These are phyloP conservation scores for Physcomitrellopsis africana DNA, from an alignment of 225 moss, liverwort and hornwort genomes.

Conservation along the genomic window DNA sequence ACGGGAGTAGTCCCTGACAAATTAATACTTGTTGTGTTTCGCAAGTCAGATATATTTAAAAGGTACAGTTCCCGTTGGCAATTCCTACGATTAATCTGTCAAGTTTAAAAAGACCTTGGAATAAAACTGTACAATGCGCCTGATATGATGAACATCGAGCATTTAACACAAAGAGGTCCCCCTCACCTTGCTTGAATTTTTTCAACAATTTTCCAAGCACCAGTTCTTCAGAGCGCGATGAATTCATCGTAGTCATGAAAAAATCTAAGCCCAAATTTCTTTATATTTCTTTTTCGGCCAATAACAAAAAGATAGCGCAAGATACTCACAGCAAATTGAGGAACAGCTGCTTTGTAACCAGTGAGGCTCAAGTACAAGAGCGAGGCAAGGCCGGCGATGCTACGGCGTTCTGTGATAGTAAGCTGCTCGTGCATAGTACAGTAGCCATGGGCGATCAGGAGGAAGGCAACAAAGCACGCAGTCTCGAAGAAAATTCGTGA, in stretches of 20 bases:
- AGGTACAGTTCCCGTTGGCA: too few relatives aligned
- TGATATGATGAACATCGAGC: too few relatives aligned
- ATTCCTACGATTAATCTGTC: too few relatives aligned
- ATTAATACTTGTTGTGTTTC: too few relatives aligned
- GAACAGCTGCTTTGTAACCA: conserved; percentile 76
- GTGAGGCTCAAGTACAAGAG: conserved; percentile 72
- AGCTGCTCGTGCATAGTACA: conserved; percentile 78
- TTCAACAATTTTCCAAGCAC: neutral
- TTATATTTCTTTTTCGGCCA: neutral
- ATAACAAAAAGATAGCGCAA: neutral
- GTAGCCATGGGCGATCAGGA: conserved; percentile 76
- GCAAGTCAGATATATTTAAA: too few relatives aligned
- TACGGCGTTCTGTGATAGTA: conserved; percentile 56
- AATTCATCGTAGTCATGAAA: neutral
- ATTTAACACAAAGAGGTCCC: too few relatives aligned
- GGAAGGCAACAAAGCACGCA: conserved; percentile 63
- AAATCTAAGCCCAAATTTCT: neutral
- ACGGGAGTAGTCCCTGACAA: too few relatives aligned
- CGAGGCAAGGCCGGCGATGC: conserved; percentile 70
- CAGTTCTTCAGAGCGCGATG: neutral
- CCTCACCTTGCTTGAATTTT: neutral
- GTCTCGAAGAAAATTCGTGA: conserved; percentile 77
- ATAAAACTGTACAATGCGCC: too few relatives aligned
- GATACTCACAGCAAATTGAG: conserved; percentile 62
- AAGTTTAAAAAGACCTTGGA: too few relatives aligned